Base-by-base conservation (phyloP, 306 rosid genomes). In the Fragaria iinumae region DNA sequence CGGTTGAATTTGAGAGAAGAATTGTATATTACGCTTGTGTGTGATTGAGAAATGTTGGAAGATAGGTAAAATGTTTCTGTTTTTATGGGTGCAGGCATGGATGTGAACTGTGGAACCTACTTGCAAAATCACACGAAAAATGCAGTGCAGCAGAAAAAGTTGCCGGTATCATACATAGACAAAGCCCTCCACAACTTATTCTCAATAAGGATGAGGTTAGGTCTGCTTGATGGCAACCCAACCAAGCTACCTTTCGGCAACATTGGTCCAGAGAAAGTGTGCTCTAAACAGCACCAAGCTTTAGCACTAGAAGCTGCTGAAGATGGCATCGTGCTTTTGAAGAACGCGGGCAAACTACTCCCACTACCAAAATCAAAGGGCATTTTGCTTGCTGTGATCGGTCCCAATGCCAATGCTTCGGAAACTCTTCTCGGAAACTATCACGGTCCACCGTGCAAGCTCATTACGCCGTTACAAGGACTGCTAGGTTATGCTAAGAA, bases 321-420 rank as follows among this genome's bases (percentile, higher is more conserved):
- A 84, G 87, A 85, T 53, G 97, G 99, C 91, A 92, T 95, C 25
- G 97, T 92, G 66, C 91, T 95, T 53, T 77, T 95, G n/a, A 95
- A 95, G 80, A 95, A 95, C 87, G 25, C 83, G 9, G 89, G 69
- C 21, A 71, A 71, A 65, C 88, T 90, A 64, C 97, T 92, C 53
- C 97, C 99, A 45, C 84, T 92, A 16, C 86, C 90, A 1, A 89
- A 90, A 77, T 71, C 86, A 69, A 82, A 78, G 36, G 71, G 89
- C 34, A 38, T 80, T 48, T 92, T 97, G 3, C 79, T 95, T 13
- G 97, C 97, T 20, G 86, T 95, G 6, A 90, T 95, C 10, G 97
- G 99, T 76, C 97, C 97, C 69, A 89, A 90, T 67, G 97, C 91
- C 81, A 84, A 95, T 77, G 70, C 88, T 63, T 77, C 92, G 3